phyloP scores from a whole-genome alignment of 2,329 filamentous ascomycete species.

The Pyricularia grisea region DNA sequence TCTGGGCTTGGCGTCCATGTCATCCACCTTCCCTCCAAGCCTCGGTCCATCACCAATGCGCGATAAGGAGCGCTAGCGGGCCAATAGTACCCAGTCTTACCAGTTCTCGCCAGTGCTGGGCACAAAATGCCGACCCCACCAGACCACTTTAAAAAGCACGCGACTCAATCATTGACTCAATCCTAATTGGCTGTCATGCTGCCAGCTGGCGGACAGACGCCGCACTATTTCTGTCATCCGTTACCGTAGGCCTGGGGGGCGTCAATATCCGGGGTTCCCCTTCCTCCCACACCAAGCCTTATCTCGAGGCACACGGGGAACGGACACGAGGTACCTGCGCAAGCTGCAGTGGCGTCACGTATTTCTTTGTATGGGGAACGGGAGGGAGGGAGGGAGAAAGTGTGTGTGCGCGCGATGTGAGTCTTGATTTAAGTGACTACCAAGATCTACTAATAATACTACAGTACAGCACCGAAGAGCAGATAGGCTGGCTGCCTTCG shows the following conservation, averaged over 20 bases:
- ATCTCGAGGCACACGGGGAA: not conserved
- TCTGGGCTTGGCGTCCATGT: not conserved
- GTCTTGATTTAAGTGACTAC: too few species aligned
- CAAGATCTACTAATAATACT: not conserved
- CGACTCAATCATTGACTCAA: not conserved
- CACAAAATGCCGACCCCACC: not conserved
- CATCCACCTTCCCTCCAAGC: not conserved
- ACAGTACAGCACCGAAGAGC: too few species aligned
- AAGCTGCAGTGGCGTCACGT: not conserved
- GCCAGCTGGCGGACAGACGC: not conserved
- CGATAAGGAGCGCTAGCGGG: not conserved
- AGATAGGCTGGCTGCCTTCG: too few species aligned
- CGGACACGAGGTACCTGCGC: not conserved
- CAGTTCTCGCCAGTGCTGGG: not conserved
- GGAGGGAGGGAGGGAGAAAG: not conserved
- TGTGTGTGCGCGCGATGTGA: too few species aligned
- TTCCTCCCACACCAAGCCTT: not conserved
- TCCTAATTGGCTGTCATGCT: not conserved
- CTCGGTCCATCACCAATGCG: not conserved
- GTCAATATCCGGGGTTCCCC: not conserved
- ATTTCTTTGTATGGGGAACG: not conserved
- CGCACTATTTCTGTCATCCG: not conserved
- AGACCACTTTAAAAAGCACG: not conserved
- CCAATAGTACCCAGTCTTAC: not conserved
- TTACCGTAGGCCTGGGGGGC: not conserved